Evolutionary conservation across 371 early-diverging fungal genomes (phyloP).

Genomic region (Cokeromyces recurvatus): DNA sequence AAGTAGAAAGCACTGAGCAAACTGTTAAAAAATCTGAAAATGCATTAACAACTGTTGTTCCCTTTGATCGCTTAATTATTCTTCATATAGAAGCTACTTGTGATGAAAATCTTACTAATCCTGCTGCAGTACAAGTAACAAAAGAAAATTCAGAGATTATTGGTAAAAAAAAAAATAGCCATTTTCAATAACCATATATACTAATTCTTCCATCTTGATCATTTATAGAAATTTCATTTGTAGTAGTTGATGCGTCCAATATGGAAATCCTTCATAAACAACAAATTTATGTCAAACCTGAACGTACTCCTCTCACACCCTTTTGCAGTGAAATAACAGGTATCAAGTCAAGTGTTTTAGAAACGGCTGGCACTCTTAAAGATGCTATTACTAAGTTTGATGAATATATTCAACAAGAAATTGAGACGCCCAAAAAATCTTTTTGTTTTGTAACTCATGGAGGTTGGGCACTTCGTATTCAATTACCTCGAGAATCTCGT

Average conservation of each 20-base stretch:
- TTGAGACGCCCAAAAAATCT: slow-evolving; percentile 30
- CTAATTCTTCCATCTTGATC: not conserved
- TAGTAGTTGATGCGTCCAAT: slow-evolving; percentile 31
- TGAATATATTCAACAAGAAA: slow-evolving; percentile 51
- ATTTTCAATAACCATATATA: no score
- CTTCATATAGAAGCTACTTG: slow-evolving; percentile 72
- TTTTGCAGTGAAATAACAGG: slow-evolving; percentile 68
- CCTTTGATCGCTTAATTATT: slow-evolving; percentile 60
- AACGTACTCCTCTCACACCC: slow-evolving; percentile 56
- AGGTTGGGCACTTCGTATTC: slow-evolving; percentile 71
- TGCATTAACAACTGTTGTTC: slow-evolving; percentile 23
- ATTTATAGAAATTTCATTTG: slow-evolving; percentile 39
- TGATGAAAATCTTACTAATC: slow-evolving; percentile 64
- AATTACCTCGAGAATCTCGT: slow-evolving; percentile 66
- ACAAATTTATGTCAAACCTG: slow-evolving; percentile 63
- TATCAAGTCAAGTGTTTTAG: slow-evolving; percentile 53
- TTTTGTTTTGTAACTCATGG: slow-evolving; percentile 79
- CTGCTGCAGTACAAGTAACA: slow-evolving; percentile 58
- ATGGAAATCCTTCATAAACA: slow-evolving; percentile 54
- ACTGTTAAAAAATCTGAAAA: no score
- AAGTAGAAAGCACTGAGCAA: no score
- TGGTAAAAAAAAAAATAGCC: slow-evolving; percentile 29
- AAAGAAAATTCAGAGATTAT: slow-evolving; percentile 49
- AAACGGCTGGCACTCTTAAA: slow-evolving; percentile 51
- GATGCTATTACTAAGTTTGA: slow-evolving; percentile 60